Percentiles rank a stretch among this genome's conserved stretches.
Conservation (phyloP, 73 alveolate genomes). For the Paramecium sexaurelia region DNA sequence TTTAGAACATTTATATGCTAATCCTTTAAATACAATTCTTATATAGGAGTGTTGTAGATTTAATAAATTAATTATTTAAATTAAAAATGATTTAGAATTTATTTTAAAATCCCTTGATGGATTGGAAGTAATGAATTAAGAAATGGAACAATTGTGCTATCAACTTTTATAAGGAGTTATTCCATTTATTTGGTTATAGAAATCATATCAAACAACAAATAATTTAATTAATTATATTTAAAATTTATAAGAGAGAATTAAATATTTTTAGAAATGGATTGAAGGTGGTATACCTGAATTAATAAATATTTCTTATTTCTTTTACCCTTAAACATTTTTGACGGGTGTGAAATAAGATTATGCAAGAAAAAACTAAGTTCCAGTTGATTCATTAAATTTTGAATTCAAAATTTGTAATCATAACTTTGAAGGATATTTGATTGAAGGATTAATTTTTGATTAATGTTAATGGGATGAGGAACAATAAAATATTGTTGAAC, state of each 20-base stretch:
- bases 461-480: slow-evolving; percentile 99
- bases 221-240: slow-evolving; percentile 78
- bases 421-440: slow-evolving; percentile 97
- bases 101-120: slow-evolving; percentile 83
- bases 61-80: slow-evolving; percentile 71
- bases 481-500: slow-evolving; percentile 55
- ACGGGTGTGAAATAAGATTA: slow-evolving; percentile 87
- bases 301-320: slow-evolving; percentile 85
- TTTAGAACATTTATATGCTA: slow-evolving; percentile 73
- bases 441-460: slow-evolving; percentile 98
- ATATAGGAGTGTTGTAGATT: slow-evolving; percentile 80
- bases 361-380: slow-evolving; percentile 89
- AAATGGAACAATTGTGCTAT: slow-evolving; percentile 82
- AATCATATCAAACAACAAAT: slow-evolving; percentile 81
- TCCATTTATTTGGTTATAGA: slow-evolving; percentile 76
- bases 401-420: slow-evolving; percentile 86
- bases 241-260: slow-evolving; percentile 80
- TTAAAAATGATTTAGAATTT: slow-evolving; percentile 71
- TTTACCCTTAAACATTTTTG: slow-evolving; percentile 83
- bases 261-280: slow-evolving; percentile 84
- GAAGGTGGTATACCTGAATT: slow-evolving; percentile 84
- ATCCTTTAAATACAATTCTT: slow-evolving; percentile 80
- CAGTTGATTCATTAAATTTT: slow-evolving; percentile 90
- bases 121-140: slow-evolving; percentile 78
- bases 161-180: slow-evolving; percentile 76